A percentile compares a stretch with the other conserved stretches of the same genome.
These are phyloP conservation scores for Rhododendron ferrugineum DNA, from an alignment of 148 eudicot species.

Conservation along the genomic window DNA sequence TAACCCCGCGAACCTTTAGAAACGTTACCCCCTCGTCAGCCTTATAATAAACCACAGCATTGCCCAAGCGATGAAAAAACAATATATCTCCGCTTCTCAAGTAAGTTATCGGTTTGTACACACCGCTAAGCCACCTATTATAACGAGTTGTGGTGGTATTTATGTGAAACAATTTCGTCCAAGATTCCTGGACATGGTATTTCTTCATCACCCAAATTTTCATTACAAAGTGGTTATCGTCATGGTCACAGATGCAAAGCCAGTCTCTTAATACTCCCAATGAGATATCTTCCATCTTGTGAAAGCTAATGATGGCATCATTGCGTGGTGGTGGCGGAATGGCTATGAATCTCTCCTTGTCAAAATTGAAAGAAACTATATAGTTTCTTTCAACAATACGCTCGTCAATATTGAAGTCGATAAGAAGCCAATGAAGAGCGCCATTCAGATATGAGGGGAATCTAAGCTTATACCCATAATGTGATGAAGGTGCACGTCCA, in stretches of 20 bases:
- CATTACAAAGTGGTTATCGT: neutral
- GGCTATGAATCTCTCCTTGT: slow-evolving; percentile 14
- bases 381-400: no score
- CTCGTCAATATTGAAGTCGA: no score
- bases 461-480: neutral
- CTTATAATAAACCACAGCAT: neutral
- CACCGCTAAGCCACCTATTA: neutral
- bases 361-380: slow-evolving; percentile 22
- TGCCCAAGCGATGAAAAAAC: neutral
- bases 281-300: neutral
- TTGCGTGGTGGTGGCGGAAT: slow-evolving; percentile 9
- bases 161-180: slow-evolving; percentile 13
- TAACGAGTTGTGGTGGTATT: neutral
- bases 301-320: neutral
- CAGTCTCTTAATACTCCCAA: slow-evolving; percentile 15
- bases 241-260: slow-evolving; percentile 12
- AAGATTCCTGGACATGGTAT: slow-evolving; percentile 16
- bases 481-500: neutral
- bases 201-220: slow-evolving; percentile 17
- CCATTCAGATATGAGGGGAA: slow-evolving; percentile 2
- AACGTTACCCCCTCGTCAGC: neutral
- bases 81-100: neutral
- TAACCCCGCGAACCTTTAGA: neutral
- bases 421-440: no score
- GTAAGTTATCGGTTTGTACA: neutral